These are phyloP conservation scores for Beauveria bassiana DNA, from an alignment of 2,329 filamentous ascomycete genomes.

Conservation along the genomic window DNA sequence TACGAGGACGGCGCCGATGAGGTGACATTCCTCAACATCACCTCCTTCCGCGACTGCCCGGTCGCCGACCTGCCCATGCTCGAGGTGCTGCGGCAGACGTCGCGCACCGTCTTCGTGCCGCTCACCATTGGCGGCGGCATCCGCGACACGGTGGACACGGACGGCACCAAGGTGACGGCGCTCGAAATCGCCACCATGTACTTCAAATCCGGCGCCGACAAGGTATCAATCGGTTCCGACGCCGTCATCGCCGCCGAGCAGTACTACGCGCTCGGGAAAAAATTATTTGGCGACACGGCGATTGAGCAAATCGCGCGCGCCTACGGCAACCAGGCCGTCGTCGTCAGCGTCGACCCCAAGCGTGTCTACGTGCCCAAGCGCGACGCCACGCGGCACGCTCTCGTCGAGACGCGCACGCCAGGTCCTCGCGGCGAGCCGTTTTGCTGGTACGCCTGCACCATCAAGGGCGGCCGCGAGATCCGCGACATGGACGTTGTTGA, in stretches of 20 bases:
- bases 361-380: conserved; percentile 74
- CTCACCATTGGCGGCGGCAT: conserved; percentile 95
- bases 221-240: conserved; percentile 93
- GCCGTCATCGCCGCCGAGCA: conserved; percentile 89
- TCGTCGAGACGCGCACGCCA: conserved; percentile 59
- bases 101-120: conserved; percentile 89
- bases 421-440: conserved; percentile 70
- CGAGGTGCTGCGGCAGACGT: conserved; percentile 79
- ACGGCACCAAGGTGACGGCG: conserved; percentile 78
- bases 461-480: conserved; percentile 92
- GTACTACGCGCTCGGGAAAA: conserved; percentile 65
- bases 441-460: conserved; percentile 97
- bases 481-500: conserved; percentile 88
- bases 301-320: conserved; percentile 92
- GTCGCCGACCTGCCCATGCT: conserved; percentile 92
- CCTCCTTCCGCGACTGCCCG: conserved; percentile 91
- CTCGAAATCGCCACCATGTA: conserved; percentile 94
- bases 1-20: conserved; percentile 97
- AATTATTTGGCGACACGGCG: conserved; percentile 71
- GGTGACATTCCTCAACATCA: conserved; percentile 97
- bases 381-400: conserved; percentile 64
- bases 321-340: conserved; percentile 94
- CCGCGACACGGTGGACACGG: conserved; percentile 81
- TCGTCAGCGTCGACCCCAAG: conserved; percentile 90
- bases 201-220: conserved; percentile 94